Evolutionary conservation across 2,329 filamentous ascomycete genomes (phyloP), one percentile per base, ranked within the genome.

Genomic region (Fusarium cicatricum): DNA sequence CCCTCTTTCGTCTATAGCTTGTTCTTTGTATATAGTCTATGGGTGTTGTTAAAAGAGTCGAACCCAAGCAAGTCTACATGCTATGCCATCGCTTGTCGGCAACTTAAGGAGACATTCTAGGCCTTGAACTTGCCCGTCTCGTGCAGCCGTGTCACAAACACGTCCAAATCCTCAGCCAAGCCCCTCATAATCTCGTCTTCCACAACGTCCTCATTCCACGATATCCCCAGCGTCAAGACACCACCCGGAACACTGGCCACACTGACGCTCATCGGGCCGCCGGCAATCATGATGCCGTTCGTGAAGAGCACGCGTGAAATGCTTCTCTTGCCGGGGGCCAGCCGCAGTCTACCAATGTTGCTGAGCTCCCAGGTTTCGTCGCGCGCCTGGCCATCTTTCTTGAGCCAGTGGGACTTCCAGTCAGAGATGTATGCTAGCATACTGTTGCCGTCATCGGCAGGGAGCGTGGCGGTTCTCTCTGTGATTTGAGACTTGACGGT

Each of bases 341-440:
- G 50, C 5, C 70, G 64, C n/a, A 81, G 64, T 12, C 72, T 72
- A 1, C 84, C 83, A 5, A 85, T 55, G 62, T 85, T 86, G 55
- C 80, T 84, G 5, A 85, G 63, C 56, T 81, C 79, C 78, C 82
- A 85, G 1, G 80, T 78, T 3, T 64, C 62, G 2, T 72, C 67
- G 10, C 82, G 75, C 11, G 71, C 62, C 47, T 72, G 68, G 1
- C 81, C 81, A 14, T 83, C 65, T 61, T 78, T 78, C 1, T 68
- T 64, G 4, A 63, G 55, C 60, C 78, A 80, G 55, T 75, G 79
- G 2, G 65, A 62, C 33, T 70, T 67, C 71, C 78, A 81, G 71
- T 85, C 77, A 2, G 66, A 34, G 5, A 84, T 67, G 43, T 76
- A 77, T 3, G 64, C 61, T 12, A 84, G 49, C 48, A 84, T 61